Evolutionary conservation across 2,329 filamentous ascomycete genomes (phyloP), one percentile per base, ranked within the genome.

Genomic region (Podosphaera aphanis): DNA sequence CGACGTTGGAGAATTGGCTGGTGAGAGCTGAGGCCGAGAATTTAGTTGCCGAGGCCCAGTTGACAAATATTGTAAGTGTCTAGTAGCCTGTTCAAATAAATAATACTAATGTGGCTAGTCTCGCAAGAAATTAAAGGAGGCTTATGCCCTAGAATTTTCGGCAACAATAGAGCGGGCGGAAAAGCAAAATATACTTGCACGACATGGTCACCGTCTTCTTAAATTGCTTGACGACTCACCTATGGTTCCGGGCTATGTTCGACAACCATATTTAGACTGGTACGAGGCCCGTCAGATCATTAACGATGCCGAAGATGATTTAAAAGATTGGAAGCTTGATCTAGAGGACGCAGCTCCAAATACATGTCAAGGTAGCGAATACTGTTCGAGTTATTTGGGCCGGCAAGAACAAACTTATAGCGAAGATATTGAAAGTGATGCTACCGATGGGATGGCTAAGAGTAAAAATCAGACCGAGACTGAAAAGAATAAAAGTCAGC

Each of bases 1-100:
- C 84, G 31, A 79, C 79, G 19, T 70, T 95, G 46, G 90, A 98
- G 67, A 90, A 98, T 66, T 90, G 95, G 67, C 76, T 98, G 45
- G 86, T 98, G 45, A 73, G 90, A 53, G 86, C 88, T 20, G 90
- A 98, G 68, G 90, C 90, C 2, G 86, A 95, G 67, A 92, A 84
- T 57, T 65, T 98, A 48, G 90, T 98, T 43, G 90, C 90, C 1
- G 90, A 98, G 64, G 90, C 90, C 19, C 90, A 98, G 63, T 69
- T 98, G 61, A 88, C 82, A 58, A 98, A 98, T 61, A 77, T 93
- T 54, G 84, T 92, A 66, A 49, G 79, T 71, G 19, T 41, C n/a
- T 13, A 20, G 39, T 47, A 21, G 3, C 39, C 3, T 19, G 7
- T 7, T 45, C 39, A 23, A n/a, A 7, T 3, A n/a, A 10, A 15